Percentiles rank a stretch among this genome's conserved stretches.
Conservation (phyloP, 2,329 filamentous ascomycete genomes). For the Fusarium tricinctum region DNA sequence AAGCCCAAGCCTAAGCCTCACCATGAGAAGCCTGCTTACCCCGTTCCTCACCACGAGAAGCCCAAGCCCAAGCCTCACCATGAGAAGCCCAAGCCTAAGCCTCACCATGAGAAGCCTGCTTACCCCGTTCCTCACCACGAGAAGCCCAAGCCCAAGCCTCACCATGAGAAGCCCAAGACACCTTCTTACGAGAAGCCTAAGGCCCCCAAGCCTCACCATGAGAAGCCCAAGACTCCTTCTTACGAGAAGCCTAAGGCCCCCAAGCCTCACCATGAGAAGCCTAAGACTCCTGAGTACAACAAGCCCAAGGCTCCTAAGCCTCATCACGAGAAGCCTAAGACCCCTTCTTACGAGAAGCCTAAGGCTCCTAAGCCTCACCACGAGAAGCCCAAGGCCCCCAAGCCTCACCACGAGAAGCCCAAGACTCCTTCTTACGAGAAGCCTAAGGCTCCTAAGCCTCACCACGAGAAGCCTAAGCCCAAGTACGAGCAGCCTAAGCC, state of each 20-base stretch:
- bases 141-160: constrained; percentile 2
- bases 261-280: constrained; percentile 11
- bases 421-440: background rate
- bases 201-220: constrained; percentile 4
- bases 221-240: background rate
- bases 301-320: background rate
- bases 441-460: no score
- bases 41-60: background rate
- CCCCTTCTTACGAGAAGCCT: background rate
- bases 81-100: constrained; percentile 11
- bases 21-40: constrained; percentile 5
- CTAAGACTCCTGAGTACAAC: background rate
- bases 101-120: constrained; percentile 14
- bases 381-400: background rate
- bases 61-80: constrained; percentile 13
- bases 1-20: constrained; percentile 16
- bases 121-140: background rate
- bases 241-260: background rate
- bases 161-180: constrained; percentile 3
- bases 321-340: constrained; percentile 6
- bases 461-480: background rate
- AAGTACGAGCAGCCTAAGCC: background rate
- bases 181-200: background rate
- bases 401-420: background rate
- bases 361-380: constrained; percentile 4